Evolutionary conservation across 345 rosid species (phyloP).

Genomic region (Ailanthus altissimus): DNA sequence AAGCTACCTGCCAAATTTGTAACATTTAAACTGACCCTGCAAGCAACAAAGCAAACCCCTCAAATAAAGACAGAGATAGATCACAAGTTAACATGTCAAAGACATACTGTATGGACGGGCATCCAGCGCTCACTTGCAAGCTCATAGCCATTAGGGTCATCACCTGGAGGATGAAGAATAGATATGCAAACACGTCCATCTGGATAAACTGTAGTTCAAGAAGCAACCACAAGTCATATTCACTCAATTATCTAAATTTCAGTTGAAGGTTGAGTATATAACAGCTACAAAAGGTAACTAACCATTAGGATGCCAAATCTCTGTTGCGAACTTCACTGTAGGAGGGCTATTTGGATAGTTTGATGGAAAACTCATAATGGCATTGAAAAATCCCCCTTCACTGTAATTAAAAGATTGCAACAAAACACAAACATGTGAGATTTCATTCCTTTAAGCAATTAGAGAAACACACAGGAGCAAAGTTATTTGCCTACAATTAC

Average conservation of each 20-base stretch:
- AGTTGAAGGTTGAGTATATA: neutral
- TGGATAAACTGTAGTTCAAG: slow-evolving; percentile 57
- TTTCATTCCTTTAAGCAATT: neutral
- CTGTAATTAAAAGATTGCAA: slow-evolving; percentile 43
- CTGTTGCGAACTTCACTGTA: slow-evolving; percentile 82
- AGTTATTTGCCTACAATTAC: neutral
- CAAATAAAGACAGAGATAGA: neutral
- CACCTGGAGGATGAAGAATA: slow-evolving; percentile 98
- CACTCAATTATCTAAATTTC: neutral
- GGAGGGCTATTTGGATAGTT: slow-evolving; percentile 95
- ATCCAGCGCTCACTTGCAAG: slow-evolving; percentile 98
- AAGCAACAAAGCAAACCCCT: neutral
- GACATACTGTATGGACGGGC: slow-evolving; percentile 91
- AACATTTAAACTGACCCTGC: neutral
- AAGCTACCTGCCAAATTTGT: neutral
- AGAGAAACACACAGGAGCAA: neutral
- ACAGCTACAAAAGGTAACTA: neutral
- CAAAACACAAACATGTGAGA: neutral
- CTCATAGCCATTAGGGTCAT: slow-evolving; percentile 96
- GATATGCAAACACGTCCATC: slow-evolving; percentile 99
- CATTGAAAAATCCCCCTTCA: slow-evolving; percentile 97
- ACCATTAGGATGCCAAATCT: slow-evolving; percentile 99
- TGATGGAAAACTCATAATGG: slow-evolving; percentile 89
- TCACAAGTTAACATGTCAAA: neutral
- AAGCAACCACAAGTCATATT: slow-evolving; percentile 5